These are phyloP conservation scores for Candida ascalaphidarum DNA, from an alignment of 805 yeast genomes.

Conservation along the genomic window DNA sequence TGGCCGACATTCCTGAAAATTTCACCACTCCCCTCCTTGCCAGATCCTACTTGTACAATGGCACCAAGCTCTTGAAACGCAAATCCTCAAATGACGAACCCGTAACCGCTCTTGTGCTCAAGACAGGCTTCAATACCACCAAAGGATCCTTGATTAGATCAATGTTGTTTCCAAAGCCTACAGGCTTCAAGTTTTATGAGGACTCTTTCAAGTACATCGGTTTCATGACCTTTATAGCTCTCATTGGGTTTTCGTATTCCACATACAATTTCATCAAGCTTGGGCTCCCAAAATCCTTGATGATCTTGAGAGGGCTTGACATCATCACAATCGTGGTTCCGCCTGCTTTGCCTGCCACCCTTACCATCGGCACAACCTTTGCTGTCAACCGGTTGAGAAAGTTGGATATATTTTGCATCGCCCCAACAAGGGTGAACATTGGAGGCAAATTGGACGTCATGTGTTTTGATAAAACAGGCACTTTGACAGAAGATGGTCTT, in stretches of 20 bases:
- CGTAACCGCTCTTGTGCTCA: constrained; percentile 78
- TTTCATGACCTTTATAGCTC: constrained; percentile 82
- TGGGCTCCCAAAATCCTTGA: constrained; percentile 60
- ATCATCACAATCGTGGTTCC: constrained; percentile 96
- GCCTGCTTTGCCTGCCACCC: constrained; percentile 96
- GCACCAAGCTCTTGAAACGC: constrained; percentile 82
- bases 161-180: constrained; percentile 94
- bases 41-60: constrained; percentile 72
- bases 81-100: constrained; percentile 65
- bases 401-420: constrained; percentile 72
- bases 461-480: constrained; percentile 96
- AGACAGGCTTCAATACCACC: constrained; percentile 92
- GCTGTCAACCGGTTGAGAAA: constrained; percentile 68
- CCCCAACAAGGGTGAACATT: constrained; percentile 92
- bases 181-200: constrained; percentile 84
- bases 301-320: constrained; percentile 85
- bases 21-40: constrained; percentile 61
- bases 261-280: constrained; percentile 74
- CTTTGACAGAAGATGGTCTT: constrained; percentile 92
- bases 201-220: constrained; percentile 97
- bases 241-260: constrained; percentile 74
- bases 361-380: constrained; percentile 93
- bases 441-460: constrained; percentile 88
- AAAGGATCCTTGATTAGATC: constrained; percentile 91
- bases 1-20: constrained; percentile 48